These are phyloP conservation scores for Metarhizium guizhouense DNA, from an alignment of 2,329 filamentous ascomycete species.

Conservation along the genomic window DNA sequence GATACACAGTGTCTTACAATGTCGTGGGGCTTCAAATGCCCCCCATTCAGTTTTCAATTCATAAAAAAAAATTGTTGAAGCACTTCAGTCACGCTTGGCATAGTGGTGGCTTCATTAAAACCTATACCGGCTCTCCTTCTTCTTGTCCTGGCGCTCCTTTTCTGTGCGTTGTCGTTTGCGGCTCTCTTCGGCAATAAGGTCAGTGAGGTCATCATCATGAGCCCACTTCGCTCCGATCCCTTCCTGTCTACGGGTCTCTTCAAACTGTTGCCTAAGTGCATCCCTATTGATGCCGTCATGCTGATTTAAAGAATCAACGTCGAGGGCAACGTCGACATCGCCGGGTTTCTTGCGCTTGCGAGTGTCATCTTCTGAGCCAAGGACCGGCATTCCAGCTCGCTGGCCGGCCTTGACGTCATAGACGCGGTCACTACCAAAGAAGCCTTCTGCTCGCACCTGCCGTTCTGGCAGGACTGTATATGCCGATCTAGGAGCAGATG, in stretches of 20 bases:
- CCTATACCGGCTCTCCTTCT: constrained; percentile 45
- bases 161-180: constrained; percentile 86
- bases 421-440: constrained; percentile 90
- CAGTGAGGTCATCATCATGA: constrained; percentile 78
- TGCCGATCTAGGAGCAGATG: constrained; percentile 63
- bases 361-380: constrained; percentile 70
- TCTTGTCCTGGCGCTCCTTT: constrained; percentile 64
- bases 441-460: constrained; percentile 76
- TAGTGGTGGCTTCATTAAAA: constrained; percentile 24
- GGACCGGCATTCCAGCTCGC: constrained; percentile 54
- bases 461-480: constrained; percentile 88
- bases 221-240: constrained; percentile 61
- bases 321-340: constrained; percentile 87
- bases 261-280: constrained; percentile 70
- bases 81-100: not conserved
- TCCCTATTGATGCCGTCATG: constrained; percentile 78
- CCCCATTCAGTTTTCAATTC: not conserved
- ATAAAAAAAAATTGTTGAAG: not conserved
- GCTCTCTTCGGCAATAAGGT: constrained; percentile 93
- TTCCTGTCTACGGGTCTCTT: constrained; percentile 59
- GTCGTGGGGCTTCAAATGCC: not conserved
- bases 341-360: constrained; percentile 92
- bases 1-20: not conserved
- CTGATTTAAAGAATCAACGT: constrained; percentile 68
- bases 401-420: constrained; percentile 66